Conservation (phyloP, 495 filamentous ascomycete genomes). For the Penicillium desertorum region DNA sequence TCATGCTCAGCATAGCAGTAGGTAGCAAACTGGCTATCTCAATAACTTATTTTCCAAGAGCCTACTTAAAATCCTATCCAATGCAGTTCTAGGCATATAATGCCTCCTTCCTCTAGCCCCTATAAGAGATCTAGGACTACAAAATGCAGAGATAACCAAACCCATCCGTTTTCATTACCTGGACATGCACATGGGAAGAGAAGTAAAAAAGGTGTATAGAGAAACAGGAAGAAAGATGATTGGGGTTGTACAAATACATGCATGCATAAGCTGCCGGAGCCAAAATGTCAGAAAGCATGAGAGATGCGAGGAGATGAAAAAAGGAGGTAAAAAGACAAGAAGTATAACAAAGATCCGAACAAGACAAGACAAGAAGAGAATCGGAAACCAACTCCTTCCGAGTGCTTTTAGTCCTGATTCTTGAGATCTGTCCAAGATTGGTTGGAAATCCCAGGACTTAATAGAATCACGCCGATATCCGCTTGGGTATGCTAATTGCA, state of each 20-base stretch:
- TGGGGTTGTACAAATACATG: conserved; percentile 48
- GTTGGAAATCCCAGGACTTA: background rate
- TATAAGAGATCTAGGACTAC: background rate
- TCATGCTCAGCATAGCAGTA: background rate
- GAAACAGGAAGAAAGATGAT: conserved; percentile 29
- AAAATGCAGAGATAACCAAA: conserved; percentile 7
- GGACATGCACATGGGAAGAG: conserved; percentile 29
- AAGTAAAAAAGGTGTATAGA: conserved; percentile 25
- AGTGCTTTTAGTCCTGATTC: background rate
- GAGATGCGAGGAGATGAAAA: conserved; percentile 25
- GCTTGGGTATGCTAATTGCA: conserved; percentile 3
- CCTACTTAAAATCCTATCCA: background rate
- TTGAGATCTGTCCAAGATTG: conserved; percentile 1
- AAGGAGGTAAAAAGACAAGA: conserved; percentile 21
- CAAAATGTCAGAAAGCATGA: conserved; percentile 32
- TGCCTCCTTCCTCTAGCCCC: background rate
- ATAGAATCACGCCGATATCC: background rate
- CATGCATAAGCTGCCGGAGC: conserved; percentile 45
- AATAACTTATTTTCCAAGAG: background rate
- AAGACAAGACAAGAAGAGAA: conserved; percentile 2
- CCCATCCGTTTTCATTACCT: conserved; percentile 34
- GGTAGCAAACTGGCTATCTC: background rate
- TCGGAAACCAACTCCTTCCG: background rate
- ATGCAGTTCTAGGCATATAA: background rate
- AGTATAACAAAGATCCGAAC: conserved; percentile 12